Evolutionary conservation across 2,329 filamentous ascomycete genomes (phyloP), one percentile per base, ranked within the genome.

Genomic region (Endoconidiophora polonica): DNA sequence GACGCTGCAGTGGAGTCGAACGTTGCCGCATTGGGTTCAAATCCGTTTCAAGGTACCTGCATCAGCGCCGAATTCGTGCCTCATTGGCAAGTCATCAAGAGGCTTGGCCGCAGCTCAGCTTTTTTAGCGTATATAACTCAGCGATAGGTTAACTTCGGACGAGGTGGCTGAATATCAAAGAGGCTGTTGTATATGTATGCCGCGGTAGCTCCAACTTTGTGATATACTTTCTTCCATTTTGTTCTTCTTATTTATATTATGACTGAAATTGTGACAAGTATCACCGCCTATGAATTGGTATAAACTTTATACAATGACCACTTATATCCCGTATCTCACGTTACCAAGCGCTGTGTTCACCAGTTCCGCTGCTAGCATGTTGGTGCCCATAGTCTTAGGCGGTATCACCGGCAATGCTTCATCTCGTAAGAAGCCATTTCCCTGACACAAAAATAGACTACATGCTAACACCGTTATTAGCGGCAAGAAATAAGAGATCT

Each of bases 291-390:
- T 7, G 9, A 29, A 10, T 29, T 5, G 6, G 12, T 29, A 23
- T 44, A 44, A 29, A 29, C 14, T 33, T 5, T 7, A 23, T 63
- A 72, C 54, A 42, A 93, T 91, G 85, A 88, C 83, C 9, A 79
- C 83, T 55, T 82, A 83, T 63, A 77, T 91, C 54, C 79, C 83
- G n/a, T 79, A 77, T 38, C 66, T 93, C 55, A 87, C 83, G 20
- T 71, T 94, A 16, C 86, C 86, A 2, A 67, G 72, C 44, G 69
- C 74, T 56, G 65, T 88, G 56, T 88, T 93, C 63, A 72, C 77
- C 59, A 79, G 76, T 61, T 77, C 84, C 3, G 79, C 83, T 5
- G 71, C 76, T 24, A 83, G 85, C 16, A 76, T 91, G 54, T 73
- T 93, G 38, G 70, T 94, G 1, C 87, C 86, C 37, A 69, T 94